Conservation (phyloP, 208 protist species). For the Leishmania tarentolae region DNA sequence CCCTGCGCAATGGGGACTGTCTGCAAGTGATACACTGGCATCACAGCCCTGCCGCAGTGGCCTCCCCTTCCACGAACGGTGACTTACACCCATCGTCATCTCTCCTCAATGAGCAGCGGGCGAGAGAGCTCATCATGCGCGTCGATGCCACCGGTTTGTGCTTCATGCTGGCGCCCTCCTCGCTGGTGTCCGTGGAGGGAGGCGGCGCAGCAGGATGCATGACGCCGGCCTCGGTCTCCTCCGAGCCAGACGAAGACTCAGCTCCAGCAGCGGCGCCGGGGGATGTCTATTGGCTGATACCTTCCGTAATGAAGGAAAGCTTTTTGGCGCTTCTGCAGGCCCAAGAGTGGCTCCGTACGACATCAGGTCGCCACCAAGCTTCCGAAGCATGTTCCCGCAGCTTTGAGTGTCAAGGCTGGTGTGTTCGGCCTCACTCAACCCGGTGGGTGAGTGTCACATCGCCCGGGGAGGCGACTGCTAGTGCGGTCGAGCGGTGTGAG, state of each 20-base stretch:
- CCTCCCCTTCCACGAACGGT: background rate
- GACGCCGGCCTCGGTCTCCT: background rate
- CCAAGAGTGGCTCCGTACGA: conserved; percentile 3
- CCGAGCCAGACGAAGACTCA: background rate
- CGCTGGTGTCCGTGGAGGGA: conserved; percentile 6
- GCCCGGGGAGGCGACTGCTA: background rate
- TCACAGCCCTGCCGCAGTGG: background rate
- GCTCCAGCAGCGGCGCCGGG: background rate
- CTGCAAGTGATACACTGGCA: conserved; percentile 25
- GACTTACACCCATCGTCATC: background rate
- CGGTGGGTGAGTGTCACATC: conserved; percentile 1
- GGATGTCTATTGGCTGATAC: conserved; percentile 30
- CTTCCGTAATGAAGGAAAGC: conserved; percentile 10
- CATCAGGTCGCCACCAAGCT: background rate
- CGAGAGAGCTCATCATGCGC: conserved; percentile 26
- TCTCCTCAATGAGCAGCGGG: background rate
- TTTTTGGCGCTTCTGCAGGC: conserved; percentile 27
- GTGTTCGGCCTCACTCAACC: conserved; percentile 5
- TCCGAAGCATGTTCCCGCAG: background rate
- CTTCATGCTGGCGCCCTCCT: conserved; percentile 24
- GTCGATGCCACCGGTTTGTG: conserved; percentile 20
- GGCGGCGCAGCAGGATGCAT: background rate
- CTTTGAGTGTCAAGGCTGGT: conserved; percentile 2
- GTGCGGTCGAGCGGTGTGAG: background rate
- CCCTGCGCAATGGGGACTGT: background rate